phyloP scores from a whole-genome alignment of 495 filamentous ascomycete species.

The Penicillium tannophilum region DNA sequence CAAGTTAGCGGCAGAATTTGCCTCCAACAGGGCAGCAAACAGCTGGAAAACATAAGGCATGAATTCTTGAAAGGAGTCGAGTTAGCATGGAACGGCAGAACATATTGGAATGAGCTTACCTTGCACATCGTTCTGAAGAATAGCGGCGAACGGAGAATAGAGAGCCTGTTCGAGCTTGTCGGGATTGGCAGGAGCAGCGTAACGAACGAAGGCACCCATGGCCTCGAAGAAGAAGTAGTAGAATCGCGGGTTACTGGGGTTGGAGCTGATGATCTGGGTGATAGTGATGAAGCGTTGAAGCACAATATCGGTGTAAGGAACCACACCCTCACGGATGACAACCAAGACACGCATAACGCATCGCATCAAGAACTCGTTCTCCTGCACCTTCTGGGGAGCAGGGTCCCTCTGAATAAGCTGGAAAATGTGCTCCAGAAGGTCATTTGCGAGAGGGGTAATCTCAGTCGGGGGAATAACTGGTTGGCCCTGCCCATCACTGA shows the following conservation, averaged over 20 bases:
- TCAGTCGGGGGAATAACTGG: slow-evolving; percentile 73
- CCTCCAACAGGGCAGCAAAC: slow-evolving; percentile 83
- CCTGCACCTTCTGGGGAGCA: slow-evolving; percentile 89
- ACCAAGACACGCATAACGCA: slow-evolving; percentile 97
- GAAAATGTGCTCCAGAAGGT: slow-evolving; percentile 91
- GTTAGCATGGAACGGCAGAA: slow-evolving; percentile 19
- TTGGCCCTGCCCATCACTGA: slow-evolving; percentile 69
- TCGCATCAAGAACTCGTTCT: slow-evolving; percentile 98
- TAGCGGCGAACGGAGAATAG: slow-evolving; percentile 72
- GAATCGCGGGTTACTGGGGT: slow-evolving; percentile 96
- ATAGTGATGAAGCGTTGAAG: slow-evolving; percentile 81
- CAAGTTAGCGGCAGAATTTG: slow-evolving; percentile 70
- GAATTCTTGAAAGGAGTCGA: slow-evolving; percentile 64
- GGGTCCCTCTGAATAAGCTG: slow-evolving; percentile 78
- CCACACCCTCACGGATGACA: slow-evolving; percentile 78
- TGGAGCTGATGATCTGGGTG: slow-evolving; percentile 81
- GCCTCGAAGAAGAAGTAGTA: slow-evolving; percentile 98
- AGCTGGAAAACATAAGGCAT: slow-evolving; percentile 96
- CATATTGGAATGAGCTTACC: slow-evolving; percentile 46
- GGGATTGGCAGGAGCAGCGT: slow-evolving; percentile 64
- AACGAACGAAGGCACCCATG: slow-evolving; percentile 90
- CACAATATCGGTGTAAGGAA: slow-evolving; percentile 69
- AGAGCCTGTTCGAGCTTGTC: slow-evolving; percentile 75
- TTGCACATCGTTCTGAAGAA: slow-evolving; percentile 78
- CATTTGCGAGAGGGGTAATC: slow-evolving; percentile 77